phyloP scores from a whole-genome alignment of 1,139 yeast species.

The Wickerhamomyces sp. region DNA sequence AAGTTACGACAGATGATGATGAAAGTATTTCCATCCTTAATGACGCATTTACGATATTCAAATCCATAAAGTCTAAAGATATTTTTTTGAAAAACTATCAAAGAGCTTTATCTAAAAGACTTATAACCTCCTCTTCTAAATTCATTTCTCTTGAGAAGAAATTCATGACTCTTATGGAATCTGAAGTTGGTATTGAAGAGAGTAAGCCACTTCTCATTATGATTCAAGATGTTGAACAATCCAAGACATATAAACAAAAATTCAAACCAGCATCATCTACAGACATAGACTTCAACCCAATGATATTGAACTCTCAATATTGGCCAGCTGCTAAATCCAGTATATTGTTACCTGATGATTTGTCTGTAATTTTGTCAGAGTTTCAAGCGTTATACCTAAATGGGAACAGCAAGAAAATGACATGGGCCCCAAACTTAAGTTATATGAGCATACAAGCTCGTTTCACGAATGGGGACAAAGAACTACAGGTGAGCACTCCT shows the following conservation, averaged over 20 bases:
- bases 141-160: slow-evolving; percentile 25
- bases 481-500: slow-evolving; percentile 26
- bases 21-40: slow-evolving; percentile 20
- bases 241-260: slow-evolving; percentile 9
- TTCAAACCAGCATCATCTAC: not conserved
- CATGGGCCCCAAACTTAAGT: slow-evolving; percentile 19
- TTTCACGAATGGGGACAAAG: slow-evolving; percentile 13
- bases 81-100: slow-evolving; percentile 31
- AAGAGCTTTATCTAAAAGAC: slow-evolving; percentile 32
- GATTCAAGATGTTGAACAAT: slow-evolving; percentile 30
- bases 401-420: slow-evolving; percentile 7
- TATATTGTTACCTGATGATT: slow-evolving; percentile 9
- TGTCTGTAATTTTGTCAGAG: slow-evolving; percentile 7
- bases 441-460: slow-evolving; percentile 14
- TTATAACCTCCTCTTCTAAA: slow-evolving; percentile 27
- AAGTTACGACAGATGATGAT: slow-evolving; percentile 7
- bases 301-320: slow-evolving; percentile 12
- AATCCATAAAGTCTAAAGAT: slow-evolving; percentile 31
- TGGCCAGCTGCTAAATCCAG: slow-evolving; percentile 17
- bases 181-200: slow-evolving; percentile 30
- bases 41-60: slow-evolving; percentile 20
- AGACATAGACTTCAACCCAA: slow-evolving; percentile 18
- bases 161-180: slow-evolving; percentile 24
- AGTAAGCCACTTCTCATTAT: slow-evolving; percentile 29
- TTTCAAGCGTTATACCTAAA: slow-evolving; percentile 26